Evolutionary conservation across 2,329 filamentous ascomycete genomes (phyloP).

Genomic region (Cylindrodendrum hubeiense): DNA sequence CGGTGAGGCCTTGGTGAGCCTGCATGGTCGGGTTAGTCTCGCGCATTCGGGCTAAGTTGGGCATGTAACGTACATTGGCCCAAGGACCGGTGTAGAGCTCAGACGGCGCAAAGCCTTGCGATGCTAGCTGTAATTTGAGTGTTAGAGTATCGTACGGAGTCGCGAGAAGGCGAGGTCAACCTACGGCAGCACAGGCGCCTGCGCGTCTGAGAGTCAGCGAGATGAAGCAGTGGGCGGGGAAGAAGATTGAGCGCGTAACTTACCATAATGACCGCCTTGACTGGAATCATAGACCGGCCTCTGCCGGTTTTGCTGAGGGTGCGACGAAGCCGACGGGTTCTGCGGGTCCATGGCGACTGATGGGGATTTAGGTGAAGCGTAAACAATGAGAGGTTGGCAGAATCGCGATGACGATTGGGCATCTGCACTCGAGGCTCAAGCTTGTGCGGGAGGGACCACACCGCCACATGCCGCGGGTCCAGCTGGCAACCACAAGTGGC

Average conservation of each 20-base stretch:
- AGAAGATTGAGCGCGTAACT: constrained; percentile 42
- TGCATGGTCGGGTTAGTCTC: constrained; percentile 50
- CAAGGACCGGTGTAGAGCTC: constrained; percentile 95
- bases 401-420: constrained; percentile 42
- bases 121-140: constrained; percentile 73
- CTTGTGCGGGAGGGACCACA: constrained; percentile 18
- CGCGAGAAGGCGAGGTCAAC: constrained; percentile 27
- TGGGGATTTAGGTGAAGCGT: constrained; percentile 18
- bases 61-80: constrained; percentile 81
- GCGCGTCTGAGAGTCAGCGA: constrained; percentile 36
- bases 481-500: neutral
- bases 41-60: neutral
- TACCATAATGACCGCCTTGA: constrained; percentile 84
- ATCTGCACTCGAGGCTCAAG: constrained; percentile 26
- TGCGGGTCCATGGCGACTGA: constrained; percentile 53
- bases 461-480: neutral
- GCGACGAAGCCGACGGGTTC: constrained; percentile 63
- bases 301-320: constrained; percentile 69
- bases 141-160: constrained; percentile 23
- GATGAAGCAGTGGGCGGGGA: neutral
- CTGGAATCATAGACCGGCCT: constrained; percentile 78
- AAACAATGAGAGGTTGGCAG: constrained; percentile 34
- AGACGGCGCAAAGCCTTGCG: constrained; percentile 88
- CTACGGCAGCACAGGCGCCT: constrained; percentile 63
- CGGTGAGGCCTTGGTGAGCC: constrained; percentile 95